phyloP scores from a whole-genome alignment of 345 rosid genomes.

The Gossypium australe region DNA sequence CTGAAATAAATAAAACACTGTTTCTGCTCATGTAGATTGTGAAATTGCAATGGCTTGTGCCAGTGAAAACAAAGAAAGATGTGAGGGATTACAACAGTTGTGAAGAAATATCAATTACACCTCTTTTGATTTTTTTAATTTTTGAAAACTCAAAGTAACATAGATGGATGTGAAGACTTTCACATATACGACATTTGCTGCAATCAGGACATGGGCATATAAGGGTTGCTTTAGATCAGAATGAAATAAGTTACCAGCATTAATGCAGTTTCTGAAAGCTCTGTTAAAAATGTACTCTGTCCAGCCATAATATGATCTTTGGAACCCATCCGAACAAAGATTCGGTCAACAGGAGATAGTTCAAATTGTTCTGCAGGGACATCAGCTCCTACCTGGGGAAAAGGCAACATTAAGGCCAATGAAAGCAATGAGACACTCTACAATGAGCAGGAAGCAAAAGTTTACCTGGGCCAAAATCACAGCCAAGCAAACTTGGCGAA shows the following conservation, averaged over 20 bases:
- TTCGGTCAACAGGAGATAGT: constrained; percentile 77
- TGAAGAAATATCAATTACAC: neutral
- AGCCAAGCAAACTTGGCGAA: constrained; percentile 95
- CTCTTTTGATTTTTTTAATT: neutral
- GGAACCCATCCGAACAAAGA: constrained; percentile 96
- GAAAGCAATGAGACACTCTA: constrained; percentile 8
- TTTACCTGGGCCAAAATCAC: constrained; percentile 89
- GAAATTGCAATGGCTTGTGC: neutral
- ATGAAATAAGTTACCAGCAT: constrained; percentile 65
- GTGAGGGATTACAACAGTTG: neutral
- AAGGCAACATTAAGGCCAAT: constrained; percentile 10
- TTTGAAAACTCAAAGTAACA: neutral
- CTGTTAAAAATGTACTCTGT: constrained; percentile 92
- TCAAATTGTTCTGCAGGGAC: constrained; percentile 88
- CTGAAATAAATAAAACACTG: neutral
- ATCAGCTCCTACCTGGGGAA: constrained; percentile 78
- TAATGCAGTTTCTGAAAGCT: constrained; percentile 91
- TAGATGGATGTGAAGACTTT: neutral
- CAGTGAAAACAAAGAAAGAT: neutral
- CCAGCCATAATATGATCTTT: constrained; percentile 94
- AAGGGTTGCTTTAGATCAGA: neutral
- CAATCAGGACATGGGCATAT: neutral
- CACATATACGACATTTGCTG: neutral
- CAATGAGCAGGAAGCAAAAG: neutral
- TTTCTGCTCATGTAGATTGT: neutral